Percentiles rank a stretch among this genome's conserved stretches.
phyloP scores from a whole-genome alignment of 1,139 yeast genomes.

The Yamadazyma songkhlaensis region DNA sequence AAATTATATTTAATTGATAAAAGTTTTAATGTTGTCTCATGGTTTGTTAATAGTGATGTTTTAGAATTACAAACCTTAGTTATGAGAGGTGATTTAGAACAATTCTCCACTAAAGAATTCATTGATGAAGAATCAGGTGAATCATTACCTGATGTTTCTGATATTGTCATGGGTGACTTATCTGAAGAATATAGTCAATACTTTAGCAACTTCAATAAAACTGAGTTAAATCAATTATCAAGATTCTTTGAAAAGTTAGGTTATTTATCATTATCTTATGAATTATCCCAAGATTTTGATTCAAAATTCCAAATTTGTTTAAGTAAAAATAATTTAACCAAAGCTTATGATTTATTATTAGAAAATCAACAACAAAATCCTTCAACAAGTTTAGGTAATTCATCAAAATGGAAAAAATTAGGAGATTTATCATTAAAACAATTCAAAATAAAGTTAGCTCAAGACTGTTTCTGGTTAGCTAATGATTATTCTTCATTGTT shows the following conservation, averaged over 20 bases:
- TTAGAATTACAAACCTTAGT: slow-evolving; percentile 95
- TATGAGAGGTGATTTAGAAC: slow-evolving; percentile 82
- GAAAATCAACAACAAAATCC: slow-evolving; percentile 51
- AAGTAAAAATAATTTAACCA: slow-evolving; percentile 60
- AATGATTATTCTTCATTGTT: slow-evolving; percentile 80
- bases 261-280: slow-evolving; percentile 73
- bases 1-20: slow-evolving; percentile 89
- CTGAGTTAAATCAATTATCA: slow-evolving; percentile 77
- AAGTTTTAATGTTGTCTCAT: slow-evolving; percentile 79
- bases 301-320: slow-evolving; percentile 72
- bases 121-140: slow-evolving; percentile 41
- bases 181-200: slow-evolving; percentile 50
- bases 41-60: slow-evolving; percentile 78
- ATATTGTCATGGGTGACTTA: slow-evolving; percentile 62
- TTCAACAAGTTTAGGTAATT: slow-evolving; percentile 31
- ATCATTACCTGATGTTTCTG: slow-evolving; percentile 42
- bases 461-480: slow-evolving; percentile 75
- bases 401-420: slow-evolving; percentile 78
- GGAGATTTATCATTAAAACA: slow-evolving; percentile 82
- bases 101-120: slow-evolving; percentile 32
- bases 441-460: slow-evolving; percentile 83
- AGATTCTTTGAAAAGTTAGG: slow-evolving; percentile 95
- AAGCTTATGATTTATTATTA: slow-evolving; percentile 72
- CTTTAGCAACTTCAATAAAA: slow-evolving; percentile 52
- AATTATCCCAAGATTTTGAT: slow-evolving; percentile 79